Evolutionary conservation across 129 eudicot species (phyloP), one percentile per base, ranked within the genome.

Genomic region (Chrysanthemum seticuspe): DNA sequence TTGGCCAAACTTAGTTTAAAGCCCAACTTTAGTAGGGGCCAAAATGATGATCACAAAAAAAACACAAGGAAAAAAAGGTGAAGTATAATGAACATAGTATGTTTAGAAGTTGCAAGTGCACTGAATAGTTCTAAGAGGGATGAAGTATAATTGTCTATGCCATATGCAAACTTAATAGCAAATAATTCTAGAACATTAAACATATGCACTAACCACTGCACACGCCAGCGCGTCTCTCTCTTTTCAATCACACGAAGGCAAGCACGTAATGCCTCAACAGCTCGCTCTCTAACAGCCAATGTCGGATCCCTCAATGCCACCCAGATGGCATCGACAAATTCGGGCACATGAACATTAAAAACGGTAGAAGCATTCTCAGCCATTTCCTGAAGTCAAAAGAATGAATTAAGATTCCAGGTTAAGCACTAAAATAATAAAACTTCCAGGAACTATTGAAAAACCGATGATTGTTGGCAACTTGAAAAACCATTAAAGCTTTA

Each of bases 181-280:
- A 31, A 16, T 18, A 70, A 15, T 56, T 14, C 29, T 65, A 65
- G 25, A 13, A 40, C 49, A 65, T 40, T 23, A 27, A 29, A 59
- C 64, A 64, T n/a, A 70, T 11, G 74, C 56, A 84, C 92, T 71
- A 79, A 93, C 98, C 98, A 90, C 75, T 85, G 97, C 45, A 93
- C 97, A 77, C 98, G 96, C 98, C 98, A 93, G 60, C 98, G 97
- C 23, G 98, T 93, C 85, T 93, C 98, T 62, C 98, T 92, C 71
- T 90, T 90, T 76, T 93, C 98, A 79, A 93, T 93, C 62, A 93
- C 98, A 78, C 96, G 96, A 53, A 93, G 96, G 70, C 98, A 93
- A 67, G 98, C 98, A 72, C 98, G 98, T 77, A 93, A 83, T 71
- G 98, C 98, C 82, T 89, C 97, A 73, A 93, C 98, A 53, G 98